phyloP scores from a whole-genome alignment of 305 asterid genomes.

The Fraxinus xanthoxyloides region DNA sequence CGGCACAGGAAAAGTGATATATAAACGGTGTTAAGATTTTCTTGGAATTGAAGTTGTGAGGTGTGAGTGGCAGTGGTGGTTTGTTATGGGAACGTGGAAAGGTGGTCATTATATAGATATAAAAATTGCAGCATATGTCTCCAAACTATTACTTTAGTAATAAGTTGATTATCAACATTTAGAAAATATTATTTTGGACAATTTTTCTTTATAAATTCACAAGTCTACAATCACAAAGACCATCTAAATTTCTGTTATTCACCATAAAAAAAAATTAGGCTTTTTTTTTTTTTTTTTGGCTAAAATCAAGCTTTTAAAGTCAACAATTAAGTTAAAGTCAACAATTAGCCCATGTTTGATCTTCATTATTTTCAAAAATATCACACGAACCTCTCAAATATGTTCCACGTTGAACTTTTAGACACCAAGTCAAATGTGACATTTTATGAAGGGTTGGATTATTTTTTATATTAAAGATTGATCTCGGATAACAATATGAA shows the following conservation, averaged over 20 bases:
- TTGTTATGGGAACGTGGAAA: conserved; percentile 26
- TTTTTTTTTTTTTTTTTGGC: too few relatives aligned
- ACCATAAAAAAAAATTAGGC: not conserved
- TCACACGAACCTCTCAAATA: too few relatives aligned
- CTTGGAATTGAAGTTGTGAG: not conserved
- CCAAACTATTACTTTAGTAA: not conserved
- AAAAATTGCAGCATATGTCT: not conserved
- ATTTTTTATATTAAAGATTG: too few relatives aligned
- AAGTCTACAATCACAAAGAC: not conserved
- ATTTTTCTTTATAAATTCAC: not conserved
- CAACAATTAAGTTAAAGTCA: too few relatives aligned
- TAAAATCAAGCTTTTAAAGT: too few relatives aligned
- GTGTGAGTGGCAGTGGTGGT: not conserved
- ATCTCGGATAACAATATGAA: too few relatives aligned
- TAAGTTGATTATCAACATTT: not conserved
- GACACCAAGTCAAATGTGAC: too few relatives aligned
- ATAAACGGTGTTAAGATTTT: not conserved
- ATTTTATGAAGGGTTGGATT: too few relatives aligned
- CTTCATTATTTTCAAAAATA: too few relatives aligned
- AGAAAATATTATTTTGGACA: not conserved
- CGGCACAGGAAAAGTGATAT: not conserved
- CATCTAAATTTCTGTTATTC: not conserved
- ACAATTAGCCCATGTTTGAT: too few relatives aligned
- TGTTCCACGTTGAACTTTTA: too few relatives aligned
- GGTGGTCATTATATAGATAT: conserved; percentile 26